These are phyloP conservation scores for Hippophae rhamnoides DNA, from an alignment of 306 rosid species.

Conservation along the genomic window DNA sequence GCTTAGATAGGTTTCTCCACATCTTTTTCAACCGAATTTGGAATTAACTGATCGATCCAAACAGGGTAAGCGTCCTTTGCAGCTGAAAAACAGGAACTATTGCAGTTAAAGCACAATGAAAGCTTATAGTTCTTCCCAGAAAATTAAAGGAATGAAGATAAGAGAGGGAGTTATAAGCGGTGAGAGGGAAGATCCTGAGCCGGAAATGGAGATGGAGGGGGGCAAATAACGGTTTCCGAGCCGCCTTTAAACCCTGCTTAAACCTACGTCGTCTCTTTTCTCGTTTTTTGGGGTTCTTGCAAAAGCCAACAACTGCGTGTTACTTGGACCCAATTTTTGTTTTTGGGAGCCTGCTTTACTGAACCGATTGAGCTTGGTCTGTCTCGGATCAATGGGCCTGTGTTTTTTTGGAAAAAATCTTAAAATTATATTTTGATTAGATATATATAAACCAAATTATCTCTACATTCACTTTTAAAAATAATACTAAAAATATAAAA, in stretches of 20 bases:
- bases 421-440: too few relatives aligned
- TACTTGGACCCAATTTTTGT: too few relatives aligned
- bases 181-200: neutral
- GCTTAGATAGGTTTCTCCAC: constrained; percentile 54
- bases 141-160: neutral
- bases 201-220: neutral
- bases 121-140: neutral
- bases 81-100: constrained; percentile 3
- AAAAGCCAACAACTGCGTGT: too few relatives aligned
- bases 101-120: constrained; percentile 1
- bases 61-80: constrained; percentile 3
- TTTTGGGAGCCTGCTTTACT: too few relatives aligned
- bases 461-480: too few relatives aligned
- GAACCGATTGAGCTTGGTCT: too few relatives aligned
- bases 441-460: too few relatives aligned
- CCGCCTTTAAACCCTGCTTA: constrained; percentile 70
- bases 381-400: too few relatives aligned
- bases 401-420: too few relatives aligned
- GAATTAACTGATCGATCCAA: neutral
- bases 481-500: too few relatives aligned
- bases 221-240: constrained; percentile 4
- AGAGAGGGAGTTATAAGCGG: neutral
- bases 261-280: constrained; percentile 30
- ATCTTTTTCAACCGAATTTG: constrained; percentile 18
- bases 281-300: neutral